Evolutionary conservation across 208 protist species (phyloP).

Genomic region (Perkinsela sp.): DNA sequence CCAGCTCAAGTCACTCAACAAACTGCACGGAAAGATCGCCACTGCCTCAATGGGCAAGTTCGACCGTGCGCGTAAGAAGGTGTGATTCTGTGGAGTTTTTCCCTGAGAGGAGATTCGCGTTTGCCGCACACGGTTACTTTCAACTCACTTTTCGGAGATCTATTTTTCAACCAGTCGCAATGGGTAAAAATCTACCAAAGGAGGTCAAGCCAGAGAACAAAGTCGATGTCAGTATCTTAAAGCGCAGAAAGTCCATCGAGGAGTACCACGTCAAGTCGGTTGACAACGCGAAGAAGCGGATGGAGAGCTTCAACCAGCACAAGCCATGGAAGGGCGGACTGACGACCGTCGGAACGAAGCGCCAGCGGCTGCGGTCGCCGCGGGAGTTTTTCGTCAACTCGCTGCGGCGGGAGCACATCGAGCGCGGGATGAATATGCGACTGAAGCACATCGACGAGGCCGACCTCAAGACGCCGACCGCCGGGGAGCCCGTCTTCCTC

Average conservation of each 20-base stretch:
- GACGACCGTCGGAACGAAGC: neutral
- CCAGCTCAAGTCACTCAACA: conserved; percentile 39
- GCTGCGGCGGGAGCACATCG: neutral
- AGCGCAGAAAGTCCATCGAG: neutral
- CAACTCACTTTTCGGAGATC: no score
- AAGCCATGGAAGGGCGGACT: neutral
- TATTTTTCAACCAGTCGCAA: no score
- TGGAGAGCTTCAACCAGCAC: neutral
- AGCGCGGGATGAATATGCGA: neutral
- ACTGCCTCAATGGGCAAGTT: conserved; percentile 72
- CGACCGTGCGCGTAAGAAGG: conserved; percentile 8
- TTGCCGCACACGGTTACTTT: no score
- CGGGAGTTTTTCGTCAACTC: neutral
- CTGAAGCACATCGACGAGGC: neutral
- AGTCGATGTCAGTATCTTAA: neutral
- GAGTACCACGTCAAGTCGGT: neutral
- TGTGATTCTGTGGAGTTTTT: no score
- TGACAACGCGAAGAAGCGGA: neutral
- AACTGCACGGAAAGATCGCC: conserved; percentile 22
- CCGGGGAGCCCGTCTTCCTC: neutral
- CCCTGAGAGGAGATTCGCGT: no score
- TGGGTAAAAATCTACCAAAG: neutral
- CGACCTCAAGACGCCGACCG: neutral
- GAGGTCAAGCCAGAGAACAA: neutral
- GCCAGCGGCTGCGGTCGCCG: neutral